Base-by-base conservation (phyloP, 2,329 filamentous ascomycete genomes). In the Claviceps humidiphila region DNA sequence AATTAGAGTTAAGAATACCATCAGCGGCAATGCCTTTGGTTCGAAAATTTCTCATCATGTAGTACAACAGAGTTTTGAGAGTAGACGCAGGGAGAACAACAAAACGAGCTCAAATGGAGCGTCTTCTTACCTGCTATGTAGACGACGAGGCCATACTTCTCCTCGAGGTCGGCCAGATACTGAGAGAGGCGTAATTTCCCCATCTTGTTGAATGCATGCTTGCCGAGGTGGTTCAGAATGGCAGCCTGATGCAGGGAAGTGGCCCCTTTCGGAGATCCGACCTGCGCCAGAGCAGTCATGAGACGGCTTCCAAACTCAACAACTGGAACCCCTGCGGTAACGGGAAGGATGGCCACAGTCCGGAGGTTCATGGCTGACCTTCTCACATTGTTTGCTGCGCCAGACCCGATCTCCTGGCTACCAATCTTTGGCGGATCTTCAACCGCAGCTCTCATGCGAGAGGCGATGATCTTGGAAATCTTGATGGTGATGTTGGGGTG, bases 401-500 rank as follows among this genome's bases (percentile, higher is more conserved):
- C 85, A 1, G 79, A 75, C 3, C 78, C 77, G 5, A 76, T 73
- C 50, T 91, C 85, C 54, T 81, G 81, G 8, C 77, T 75, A 51
- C 82, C 75, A 41, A 84, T 77, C 39, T 81, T 77, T 16, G 87
- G 71, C 1, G 89, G 87, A 60, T 90, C 85, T 59, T 97, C 89
- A 20, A 97, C 81, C 41, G 96, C 71, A 43, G 87, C 80, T 55
- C 91, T 78, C 93, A 98, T 97, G 3, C 93, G 82, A 39, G 90
- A 89, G 0, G 93, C 93, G 61, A 98, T 96, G 59, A 98, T 93
- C 67, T 97, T 98, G 1, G 93, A 97, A 30, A 98, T 95, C 68
- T 97, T 96, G 66, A 98, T 97, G 0, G 93, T 97, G 62, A 98
- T 98, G 44, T 89, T 94, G 5, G 93, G 93, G 63, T 98, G 93